Evolutionary conservation across 73 alveolate genomes (phyloP), one percentile per base, ranked within the genome.

Genomic region (Stentor coeruleus): DNA sequence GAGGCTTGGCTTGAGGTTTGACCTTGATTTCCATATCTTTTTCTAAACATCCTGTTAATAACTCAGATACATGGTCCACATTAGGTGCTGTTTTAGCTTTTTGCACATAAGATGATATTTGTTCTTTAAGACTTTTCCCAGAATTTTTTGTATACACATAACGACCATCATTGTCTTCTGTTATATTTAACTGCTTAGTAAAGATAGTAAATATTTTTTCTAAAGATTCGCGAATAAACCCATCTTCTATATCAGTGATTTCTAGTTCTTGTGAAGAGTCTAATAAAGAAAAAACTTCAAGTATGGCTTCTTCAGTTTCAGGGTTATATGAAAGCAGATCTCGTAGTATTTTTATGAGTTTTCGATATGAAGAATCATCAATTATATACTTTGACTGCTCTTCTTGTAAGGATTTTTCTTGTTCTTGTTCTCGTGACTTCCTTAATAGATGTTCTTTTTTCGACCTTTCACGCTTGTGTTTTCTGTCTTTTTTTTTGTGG

Each of bases 211-310:
- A 20, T 37, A 66, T 20, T 66, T 66, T 66, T 2, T 66, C 79
- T 28, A 66, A 40, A 66, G n/a, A 26, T 2, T 66, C 79, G n/a
- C 79, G n/a, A 1, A 66, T 26, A 26, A 33, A 26, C 26, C 79
- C 79, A 33, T 66, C 79, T 33, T 66, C 42, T 28, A 66, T 66
- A 40, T 66, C 79, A 20, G 79, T 66, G n/a, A 66, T 20, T 1
- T 66, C 79, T 0, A 66, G 40, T 66, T 66, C 79, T 11, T 66
- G 79, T 0, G 26, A 37, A 14, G 36, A 20, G 79, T 66, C 79
- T 0, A 66, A 40, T 40, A 66, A 28, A 26, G 36, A 33, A 66
- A 66, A 66, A 26, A 66, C 40, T 40, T 66, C 49, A 11, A 31
- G 42, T 1, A 66, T 33, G 0, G 79, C 79, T 66, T 66, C 79